Conservation (phyloP, 208 protist species). For the Trypanosoma brucei region DNA sequence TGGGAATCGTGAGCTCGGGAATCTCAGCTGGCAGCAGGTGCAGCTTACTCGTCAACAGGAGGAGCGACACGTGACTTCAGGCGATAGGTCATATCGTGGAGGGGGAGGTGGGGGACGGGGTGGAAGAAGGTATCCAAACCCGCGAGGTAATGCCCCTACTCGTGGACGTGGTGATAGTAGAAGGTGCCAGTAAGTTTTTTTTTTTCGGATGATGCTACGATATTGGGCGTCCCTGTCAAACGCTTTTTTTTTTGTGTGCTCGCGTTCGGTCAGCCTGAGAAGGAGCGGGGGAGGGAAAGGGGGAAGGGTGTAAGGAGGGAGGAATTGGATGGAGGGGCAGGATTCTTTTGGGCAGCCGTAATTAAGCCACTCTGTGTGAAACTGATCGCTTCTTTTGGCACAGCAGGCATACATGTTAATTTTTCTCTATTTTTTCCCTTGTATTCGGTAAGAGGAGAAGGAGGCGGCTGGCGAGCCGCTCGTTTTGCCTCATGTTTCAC, state of each 20-base stretch:
- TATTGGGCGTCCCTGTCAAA: background rate
- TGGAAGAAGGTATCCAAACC: constrained; percentile 8
- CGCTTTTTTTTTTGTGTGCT: background rate
- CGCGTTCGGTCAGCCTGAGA: no score
- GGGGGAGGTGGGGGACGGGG: constrained; percentile 14
- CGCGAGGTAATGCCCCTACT: constrained; percentile 7
- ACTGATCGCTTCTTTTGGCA: no score
- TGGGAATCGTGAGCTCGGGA: constrained; percentile 48
- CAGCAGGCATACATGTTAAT: no score
- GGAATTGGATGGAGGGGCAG: no score
- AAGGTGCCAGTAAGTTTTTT: background rate
- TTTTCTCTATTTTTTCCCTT: no score
- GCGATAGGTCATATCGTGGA: constrained; percentile 13
- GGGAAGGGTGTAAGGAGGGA: no score
- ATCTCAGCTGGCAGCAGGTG: constrained; percentile 77
- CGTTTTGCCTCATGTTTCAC: no score
- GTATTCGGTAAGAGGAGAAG: no score
- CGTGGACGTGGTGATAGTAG: constrained; percentile 7
- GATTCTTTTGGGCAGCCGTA: no score
- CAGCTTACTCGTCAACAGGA: constrained; percentile 34
- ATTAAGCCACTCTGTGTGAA: no score
- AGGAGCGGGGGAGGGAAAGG: no score
- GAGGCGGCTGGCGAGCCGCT: no score
- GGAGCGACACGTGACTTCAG: constrained; percentile 12
- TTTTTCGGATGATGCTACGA: background rate